These are phyloP conservation scores for Spergularia marina DNA, from an alignment of 148 eudicot species.

Conservation along the genomic window DNA sequence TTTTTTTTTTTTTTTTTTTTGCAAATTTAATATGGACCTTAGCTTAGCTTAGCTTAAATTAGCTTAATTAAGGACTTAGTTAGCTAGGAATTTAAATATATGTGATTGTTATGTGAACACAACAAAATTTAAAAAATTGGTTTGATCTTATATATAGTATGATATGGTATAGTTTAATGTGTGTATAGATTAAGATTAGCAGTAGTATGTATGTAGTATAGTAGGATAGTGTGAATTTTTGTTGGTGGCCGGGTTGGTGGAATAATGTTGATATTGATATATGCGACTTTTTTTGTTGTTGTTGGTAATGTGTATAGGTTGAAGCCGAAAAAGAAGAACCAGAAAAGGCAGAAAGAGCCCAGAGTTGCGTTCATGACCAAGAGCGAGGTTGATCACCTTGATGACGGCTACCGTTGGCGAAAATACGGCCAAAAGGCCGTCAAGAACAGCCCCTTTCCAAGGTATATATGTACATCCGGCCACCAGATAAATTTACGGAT, in stretches of 20 bases:
- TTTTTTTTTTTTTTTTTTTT: slow-evolving; percentile 24
- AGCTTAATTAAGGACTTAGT: too few relatives aligned
- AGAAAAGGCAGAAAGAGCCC: slow-evolving; percentile 63
- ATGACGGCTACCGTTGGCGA: slow-evolving; percentile 97
- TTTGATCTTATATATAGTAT: neutral
- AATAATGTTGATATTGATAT: neutral
- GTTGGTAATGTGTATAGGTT: slow-evolving; percentile 19
- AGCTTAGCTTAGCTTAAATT: too few relatives aligned
- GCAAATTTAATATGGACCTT: neutral
- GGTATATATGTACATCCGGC: slow-evolving; percentile 33
- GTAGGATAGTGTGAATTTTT: neutral
- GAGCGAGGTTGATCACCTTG: slow-evolving; percentile 88
- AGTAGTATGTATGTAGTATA: neutral
- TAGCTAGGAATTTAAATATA: too few relatives aligned
- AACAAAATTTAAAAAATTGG: neutral
- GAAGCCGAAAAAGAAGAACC: slow-evolving; percentile 75
- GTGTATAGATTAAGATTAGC: too few relatives aligned
- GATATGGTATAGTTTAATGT: neutral
- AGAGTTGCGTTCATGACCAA: slow-evolving; percentile 90
- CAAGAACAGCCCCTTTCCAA: slow-evolving; percentile 88
- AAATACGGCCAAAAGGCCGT: slow-evolving; percentile 97
- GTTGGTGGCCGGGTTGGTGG: slow-evolving; percentile 25
- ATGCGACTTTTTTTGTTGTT: neutral
- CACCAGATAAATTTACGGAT: too few relatives aligned
- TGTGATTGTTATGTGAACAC: too few relatives aligned